Conservation (phyloP, 2,329 filamentous ascomycete species). For the Phyllosticta citribraziliensis region DNA sequence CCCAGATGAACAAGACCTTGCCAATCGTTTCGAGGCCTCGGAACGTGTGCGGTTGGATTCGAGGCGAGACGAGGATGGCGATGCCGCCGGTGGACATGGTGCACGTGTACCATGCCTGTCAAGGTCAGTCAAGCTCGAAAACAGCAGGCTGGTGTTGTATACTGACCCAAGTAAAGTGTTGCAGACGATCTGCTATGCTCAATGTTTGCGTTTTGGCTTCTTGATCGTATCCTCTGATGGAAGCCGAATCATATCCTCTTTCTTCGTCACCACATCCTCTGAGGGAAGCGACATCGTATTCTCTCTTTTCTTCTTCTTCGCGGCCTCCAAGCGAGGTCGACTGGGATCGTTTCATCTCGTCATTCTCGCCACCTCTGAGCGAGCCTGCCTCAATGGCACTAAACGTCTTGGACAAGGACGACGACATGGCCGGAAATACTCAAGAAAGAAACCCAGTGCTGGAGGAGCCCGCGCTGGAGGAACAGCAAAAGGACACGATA, state of each 20-base stretch:
- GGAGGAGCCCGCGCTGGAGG: background rate
- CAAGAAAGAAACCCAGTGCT: background rate
- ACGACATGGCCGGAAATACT: background rate
- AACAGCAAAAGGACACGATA: background rate
- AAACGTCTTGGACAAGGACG: background rate
- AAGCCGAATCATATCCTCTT: background rate
- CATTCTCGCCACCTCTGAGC: background rate
- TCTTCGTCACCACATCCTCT: background rate
- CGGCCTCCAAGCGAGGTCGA: background rate
- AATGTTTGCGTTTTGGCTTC: background rate
- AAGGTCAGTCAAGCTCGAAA: background rate
- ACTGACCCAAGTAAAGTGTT: background rate
- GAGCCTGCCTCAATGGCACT: background rate
- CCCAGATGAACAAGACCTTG: slow-evolving; percentile 41
- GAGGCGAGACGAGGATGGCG: slow-evolving; percentile 28
- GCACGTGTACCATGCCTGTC: slow-evolving; percentile 36
- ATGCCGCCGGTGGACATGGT: slow-evolving; percentile 41
- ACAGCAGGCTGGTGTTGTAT: background rate
- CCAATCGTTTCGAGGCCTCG: slow-evolving; percentile 42
- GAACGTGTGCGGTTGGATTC: slow-evolving; percentile 36
- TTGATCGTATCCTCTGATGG: background rate
- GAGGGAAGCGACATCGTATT: background rate
- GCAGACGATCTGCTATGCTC: background rate
- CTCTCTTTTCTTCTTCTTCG: background rate
- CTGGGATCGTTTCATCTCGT: background rate